Conservation (phyloP, 352 stramenopile genomes). For the Phytophthora capsici region DNA sequence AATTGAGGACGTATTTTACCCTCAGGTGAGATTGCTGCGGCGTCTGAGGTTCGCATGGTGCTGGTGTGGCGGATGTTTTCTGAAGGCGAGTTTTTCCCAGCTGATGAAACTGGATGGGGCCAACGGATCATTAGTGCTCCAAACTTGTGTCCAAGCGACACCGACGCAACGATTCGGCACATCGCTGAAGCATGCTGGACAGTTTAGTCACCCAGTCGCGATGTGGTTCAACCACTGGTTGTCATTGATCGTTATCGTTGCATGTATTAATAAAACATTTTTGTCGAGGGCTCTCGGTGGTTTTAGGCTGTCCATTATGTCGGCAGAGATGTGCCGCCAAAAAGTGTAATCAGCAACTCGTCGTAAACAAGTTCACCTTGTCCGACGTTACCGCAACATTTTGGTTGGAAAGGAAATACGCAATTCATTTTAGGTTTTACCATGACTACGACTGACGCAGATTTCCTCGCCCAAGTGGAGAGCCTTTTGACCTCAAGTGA, state of each 20-base stretch:
- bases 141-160: slow-evolving; percentile 11
- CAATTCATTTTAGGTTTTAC: background rate
- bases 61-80: slow-evolving; percentile 17
- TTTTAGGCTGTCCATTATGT: no score
- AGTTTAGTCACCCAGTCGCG: no score
- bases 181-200: background rate
- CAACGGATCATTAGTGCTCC: background rate
- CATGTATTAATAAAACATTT: no score
- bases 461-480: slow-evolving; percentile 20
- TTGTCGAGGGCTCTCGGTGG: no score
- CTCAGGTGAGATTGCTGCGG: slow-evolving; percentile 7
- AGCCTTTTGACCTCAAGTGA: slow-evolving; percentile 5
- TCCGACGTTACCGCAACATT: background rate
- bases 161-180: slow-evolving; percentile 18
- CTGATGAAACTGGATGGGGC: slow-evolving; percentile 25
- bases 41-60: slow-evolving; percentile 6
- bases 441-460: slow-evolving; percentile 8
- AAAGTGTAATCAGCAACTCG: background rate
- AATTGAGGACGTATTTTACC: slow-evolving; percentile 3
- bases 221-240: no score
- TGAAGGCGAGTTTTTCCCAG: slow-evolving; percentile 22
- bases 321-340: background rate
- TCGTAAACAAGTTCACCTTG: background rate
- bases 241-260: no score
- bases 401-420: no score